Conservation (phyloP, 2,329 filamentous ascomycete genomes). For the Microcyclospora tardicrescens region DNA sequence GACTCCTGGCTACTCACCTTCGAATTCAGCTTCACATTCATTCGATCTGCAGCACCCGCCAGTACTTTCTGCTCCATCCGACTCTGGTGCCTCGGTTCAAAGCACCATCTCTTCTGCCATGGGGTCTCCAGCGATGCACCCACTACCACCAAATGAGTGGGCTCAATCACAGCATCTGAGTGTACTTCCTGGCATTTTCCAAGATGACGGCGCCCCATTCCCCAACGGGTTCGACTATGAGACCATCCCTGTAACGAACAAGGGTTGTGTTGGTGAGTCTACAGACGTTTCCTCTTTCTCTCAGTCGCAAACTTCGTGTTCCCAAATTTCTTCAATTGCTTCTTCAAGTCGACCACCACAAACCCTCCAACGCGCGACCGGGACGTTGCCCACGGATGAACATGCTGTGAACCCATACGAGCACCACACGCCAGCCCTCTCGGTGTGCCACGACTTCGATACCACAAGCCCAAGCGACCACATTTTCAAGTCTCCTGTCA, state of each 20-base stretch:
- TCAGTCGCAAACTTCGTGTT: slow-evolving; percentile 8
- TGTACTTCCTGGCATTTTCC: slow-evolving; percentile 51
- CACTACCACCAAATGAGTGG: slow-evolving; percentile 49
- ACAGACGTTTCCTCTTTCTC: slow-evolving; percentile 25
- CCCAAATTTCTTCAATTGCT: slow-evolving; percentile 1
- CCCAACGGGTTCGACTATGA: slow-evolving; percentile 42
- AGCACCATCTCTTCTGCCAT: slow-evolving; percentile 37
- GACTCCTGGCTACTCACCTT: slow-evolving; percentile 31
- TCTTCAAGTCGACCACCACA: background rate
- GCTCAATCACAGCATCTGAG: slow-evolving; percentile 27
- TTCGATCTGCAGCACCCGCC: slow-evolving; percentile 33
- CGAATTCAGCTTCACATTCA: slow-evolving; percentile 31
- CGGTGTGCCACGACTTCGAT: slow-evolving; percentile 3
- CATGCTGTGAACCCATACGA: background rate
- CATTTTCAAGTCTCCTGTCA: slow-evolving; percentile 15
- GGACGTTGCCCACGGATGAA: background rate
- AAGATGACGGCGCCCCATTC: slow-evolving; percentile 26
- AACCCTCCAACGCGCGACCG: background rate
- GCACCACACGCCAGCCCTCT: background rate
- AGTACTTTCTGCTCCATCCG: slow-evolving; percentile 35
- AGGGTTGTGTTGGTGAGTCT: slow-evolving; percentile 40
- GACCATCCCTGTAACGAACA: slow-evolving; percentile 32
- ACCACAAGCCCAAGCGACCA: slow-evolving; percentile 7
- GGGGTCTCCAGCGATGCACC: slow-evolving; percentile 43
- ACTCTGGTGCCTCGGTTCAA: slow-evolving; percentile 37